These are phyloP conservation scores for Voacanga thouarsii DNA, from an alignment of 257 asterid genomes.

Conservation along the genomic window DNA sequence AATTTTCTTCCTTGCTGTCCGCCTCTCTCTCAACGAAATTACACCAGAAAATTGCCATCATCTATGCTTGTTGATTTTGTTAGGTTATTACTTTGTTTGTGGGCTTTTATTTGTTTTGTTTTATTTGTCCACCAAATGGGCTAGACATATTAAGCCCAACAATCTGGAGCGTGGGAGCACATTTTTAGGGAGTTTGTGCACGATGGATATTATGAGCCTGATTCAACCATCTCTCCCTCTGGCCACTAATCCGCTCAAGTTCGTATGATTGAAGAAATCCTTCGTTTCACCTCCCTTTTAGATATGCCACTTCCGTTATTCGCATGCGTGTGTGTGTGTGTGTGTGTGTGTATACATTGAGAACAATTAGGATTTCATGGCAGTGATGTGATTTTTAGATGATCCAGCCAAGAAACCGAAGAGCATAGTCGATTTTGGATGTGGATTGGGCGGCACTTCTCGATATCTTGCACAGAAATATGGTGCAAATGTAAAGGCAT, in stretches of 20 bases:
- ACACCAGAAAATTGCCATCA: too few relatives aligned
- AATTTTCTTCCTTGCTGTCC: too few relatives aligned
- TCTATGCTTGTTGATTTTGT: too few relatives aligned
- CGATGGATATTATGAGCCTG: slow-evolving; percentile 74
- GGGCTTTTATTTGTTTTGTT: too few relatives aligned
- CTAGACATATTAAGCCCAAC: too few relatives aligned
- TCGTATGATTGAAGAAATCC: slow-evolving; percentile 89
- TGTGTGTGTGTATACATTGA: too few relatives aligned
- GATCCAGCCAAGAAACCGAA: slow-evolving; percentile 47
- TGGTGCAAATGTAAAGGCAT: slow-evolving; percentile 69
- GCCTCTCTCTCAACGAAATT: too few relatives aligned
- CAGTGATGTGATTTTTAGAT: slow-evolving; percentile 30
- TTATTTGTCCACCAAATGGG: too few relatives aligned
- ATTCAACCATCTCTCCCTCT: slow-evolving; percentile 47
- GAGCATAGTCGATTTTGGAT: slow-evolving; percentile 81
- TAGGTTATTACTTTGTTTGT: too few relatives aligned
- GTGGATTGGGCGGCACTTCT: slow-evolving; percentile 96
- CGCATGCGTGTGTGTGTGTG: too few relatives aligned
- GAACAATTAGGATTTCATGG: background rate
- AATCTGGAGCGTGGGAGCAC: too few relatives aligned
- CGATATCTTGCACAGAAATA: slow-evolving; percentile 72
- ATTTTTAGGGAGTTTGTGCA: slow-evolving; percentile 86
- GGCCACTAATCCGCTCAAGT: slow-evolving; percentile 85
- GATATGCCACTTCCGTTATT: slow-evolving; percentile 28
- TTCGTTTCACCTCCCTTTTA: slow-evolving; percentile 59